Conservation (phyloP, 805 yeast genomes). For the Hanseniaspora meyeri region DNA sequence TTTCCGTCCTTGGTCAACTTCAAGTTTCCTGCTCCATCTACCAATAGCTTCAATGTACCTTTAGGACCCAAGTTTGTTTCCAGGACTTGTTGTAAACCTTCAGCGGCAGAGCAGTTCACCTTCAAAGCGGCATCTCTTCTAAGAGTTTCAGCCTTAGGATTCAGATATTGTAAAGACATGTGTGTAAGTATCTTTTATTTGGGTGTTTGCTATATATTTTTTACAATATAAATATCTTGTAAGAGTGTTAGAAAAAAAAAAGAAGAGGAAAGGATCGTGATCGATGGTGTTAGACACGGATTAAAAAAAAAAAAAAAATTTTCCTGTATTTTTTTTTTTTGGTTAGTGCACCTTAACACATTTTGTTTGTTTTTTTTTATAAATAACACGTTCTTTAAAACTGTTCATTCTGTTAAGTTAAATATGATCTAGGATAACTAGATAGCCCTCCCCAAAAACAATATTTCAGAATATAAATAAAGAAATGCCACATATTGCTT, state of each 20-base stretch:
- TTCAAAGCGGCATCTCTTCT: slow-evolving; percentile 90
- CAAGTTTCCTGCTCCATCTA: slow-evolving; percentile 91
- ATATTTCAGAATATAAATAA: neutral
- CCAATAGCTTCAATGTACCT: slow-evolving; percentile 91
- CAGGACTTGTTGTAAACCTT: slow-evolving; percentile 85
- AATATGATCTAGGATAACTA: neutral
- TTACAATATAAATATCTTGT: neutral
- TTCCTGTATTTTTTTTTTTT: neutral
- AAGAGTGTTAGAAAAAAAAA: neutral
- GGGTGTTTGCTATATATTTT: neutral
- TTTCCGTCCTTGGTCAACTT: slow-evolving; percentile 96
- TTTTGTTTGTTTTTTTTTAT: neutral
- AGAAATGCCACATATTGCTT: slow-evolving; percentile 5
- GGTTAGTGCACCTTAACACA: neutral
- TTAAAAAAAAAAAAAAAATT: neutral
- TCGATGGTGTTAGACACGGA: no score
- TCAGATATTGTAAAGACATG: slow-evolving; percentile 69
- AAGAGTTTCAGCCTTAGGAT: slow-evolving; percentile 95
- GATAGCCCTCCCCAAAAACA: no score
- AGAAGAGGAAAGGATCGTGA: no score
- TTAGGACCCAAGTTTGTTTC: slow-evolving; percentile 91
- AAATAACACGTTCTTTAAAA: neutral
- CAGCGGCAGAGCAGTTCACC: slow-evolving; percentile 92
- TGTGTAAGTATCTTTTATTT: neutral
- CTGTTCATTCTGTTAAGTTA: neutral